Evolutionary conservation across 1,284 basidiomycete genomes (phyloP), one percentile per base, ranked within the genome.

Genomic region (Apiotrichum siamense): DNA sequence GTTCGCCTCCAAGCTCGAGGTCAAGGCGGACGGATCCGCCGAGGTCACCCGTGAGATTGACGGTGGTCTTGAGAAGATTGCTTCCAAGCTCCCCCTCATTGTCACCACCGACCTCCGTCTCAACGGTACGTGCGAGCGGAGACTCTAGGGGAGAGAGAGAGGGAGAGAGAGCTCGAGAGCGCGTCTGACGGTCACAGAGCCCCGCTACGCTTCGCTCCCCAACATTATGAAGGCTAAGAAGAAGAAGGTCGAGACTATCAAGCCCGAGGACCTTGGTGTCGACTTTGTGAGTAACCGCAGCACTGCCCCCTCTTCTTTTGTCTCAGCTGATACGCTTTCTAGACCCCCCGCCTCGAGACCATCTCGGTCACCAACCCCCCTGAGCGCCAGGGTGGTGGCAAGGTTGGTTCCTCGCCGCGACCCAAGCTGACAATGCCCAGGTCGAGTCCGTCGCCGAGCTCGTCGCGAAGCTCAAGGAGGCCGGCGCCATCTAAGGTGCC

Each of bases 181-280:
- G n/a, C 24, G 13, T 11, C 47, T 48, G 39, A 48, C 47, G 3
- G 65, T 84, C 46, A 84, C 72, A 88, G 91, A 94, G 72, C 92
- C 92, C 12, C 85, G 92, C 62, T 97, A 94, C 69, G 91, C 92
- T 1, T 91, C 91, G 24, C 74, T 96, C 57, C 92, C 91, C 17
- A 94, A 91, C 68, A 94, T 94, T 74, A 96, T 94, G 89, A 94
- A 94, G 77, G 94, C 94, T 23, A 98, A 97, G 81, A 99, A 97
- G 82, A 99, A 99, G 78, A 87, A 88, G 23, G 77, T 97, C 45
- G 86, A 93, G 76, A 93, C 89, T 68, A 66, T 92, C 56, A 83
- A 83, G 29, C 79, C 89, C 10, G 78, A 80, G 42, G 90, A 94
- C 63, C 83, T 97, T 15, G 84, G 85, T n/a, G 57, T 75, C 18